Evolutionary conservation across 768 basidiomycete genomes (phyloP), one percentile per base, ranked within the genome.

Genomic region (Pholiota molesta): DNA sequence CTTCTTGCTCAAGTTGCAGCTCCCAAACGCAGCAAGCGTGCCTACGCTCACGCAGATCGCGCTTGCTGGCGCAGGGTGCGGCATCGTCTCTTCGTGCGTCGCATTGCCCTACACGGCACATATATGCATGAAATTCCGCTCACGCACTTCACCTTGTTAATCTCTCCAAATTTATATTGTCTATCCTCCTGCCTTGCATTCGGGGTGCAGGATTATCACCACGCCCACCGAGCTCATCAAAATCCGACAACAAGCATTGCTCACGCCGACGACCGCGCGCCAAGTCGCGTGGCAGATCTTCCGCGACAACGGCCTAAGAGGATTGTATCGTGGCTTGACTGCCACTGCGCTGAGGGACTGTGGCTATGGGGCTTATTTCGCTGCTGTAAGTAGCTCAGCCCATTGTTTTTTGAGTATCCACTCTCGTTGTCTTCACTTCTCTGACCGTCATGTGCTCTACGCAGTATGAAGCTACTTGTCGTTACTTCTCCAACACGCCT

Each of bases 151-250:
- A 21, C 17, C 6, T 44, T 16, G 42, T 44, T 44, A 10, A 44
- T 7, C 19, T 19, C 17, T 31, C 5, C 8, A 9, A 49, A 42
- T 28, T 13, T 14, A 9, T 16, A 13, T 37, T 8, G 16, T 14
- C 33, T 29, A 35, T 55, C 57, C 33, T 52, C 28, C n/a, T 28
- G 23, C 47, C 29, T 39, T 40, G 13, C 49, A 49, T 49, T 19
- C 9, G 14, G 11, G 10, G 35, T 26, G 17, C 44, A 94, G 92
- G 5, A 66, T 92, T 10, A 73, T 96, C 59, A 91, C 92, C 2
- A 88, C 91, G 1, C 94, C 95, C 0, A 91, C 88, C 8, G 95
- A 97, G 65, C 82, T 95, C 1, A 81, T 97, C 76, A 97, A 97
- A 79, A 93, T 95, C 71, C 83, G 89, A 35, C 90, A 92, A 66